Conservation (phyloP, 2,329 filamentous ascomycete species). For the Dothistroma septosporum region DNA sequence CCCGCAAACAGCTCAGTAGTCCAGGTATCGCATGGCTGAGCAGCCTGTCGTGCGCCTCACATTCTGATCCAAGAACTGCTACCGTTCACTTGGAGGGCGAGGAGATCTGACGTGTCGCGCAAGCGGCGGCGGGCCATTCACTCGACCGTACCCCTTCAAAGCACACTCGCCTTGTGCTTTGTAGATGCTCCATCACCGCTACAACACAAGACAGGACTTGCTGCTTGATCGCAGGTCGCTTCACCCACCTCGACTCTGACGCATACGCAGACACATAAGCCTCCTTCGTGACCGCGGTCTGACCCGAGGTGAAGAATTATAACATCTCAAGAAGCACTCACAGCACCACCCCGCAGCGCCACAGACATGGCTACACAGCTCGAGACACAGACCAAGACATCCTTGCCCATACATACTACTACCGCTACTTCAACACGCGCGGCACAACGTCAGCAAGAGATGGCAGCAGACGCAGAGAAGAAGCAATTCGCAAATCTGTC, state of each 20-base stretch:
- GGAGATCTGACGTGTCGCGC: background rate
- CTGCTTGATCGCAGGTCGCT: constrained; percentile 7
- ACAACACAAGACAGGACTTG: background rate
- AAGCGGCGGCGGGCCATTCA: background rate
- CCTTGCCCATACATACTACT: constrained; percentile 5
- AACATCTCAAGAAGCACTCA: background rate
- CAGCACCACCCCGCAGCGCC: background rate
- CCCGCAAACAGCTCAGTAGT: background rate
- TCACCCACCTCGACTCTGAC: constrained; percentile 13
- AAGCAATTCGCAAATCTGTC: constrained; percentile 21
- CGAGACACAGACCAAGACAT: constrained; percentile 17
- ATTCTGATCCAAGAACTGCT: background rate
- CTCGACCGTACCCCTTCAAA: background rate
- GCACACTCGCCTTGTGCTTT: background rate
- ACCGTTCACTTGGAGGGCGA: background rate
- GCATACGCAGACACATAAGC: background rate
- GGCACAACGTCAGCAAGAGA: background rate
- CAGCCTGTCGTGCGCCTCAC: background rate
- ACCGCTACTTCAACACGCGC: background rate
- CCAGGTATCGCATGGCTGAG: background rate
- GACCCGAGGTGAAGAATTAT: background rate
- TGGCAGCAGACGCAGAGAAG: constrained; percentile 4
- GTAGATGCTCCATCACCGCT: background rate
- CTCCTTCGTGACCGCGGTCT: background rate
- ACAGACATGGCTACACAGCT: constrained; percentile 19